Evolutionary conservation across 1,284 basidiomycete genomes (phyloP).

Genomic region (Trichosporon coremiiforme): DNA sequence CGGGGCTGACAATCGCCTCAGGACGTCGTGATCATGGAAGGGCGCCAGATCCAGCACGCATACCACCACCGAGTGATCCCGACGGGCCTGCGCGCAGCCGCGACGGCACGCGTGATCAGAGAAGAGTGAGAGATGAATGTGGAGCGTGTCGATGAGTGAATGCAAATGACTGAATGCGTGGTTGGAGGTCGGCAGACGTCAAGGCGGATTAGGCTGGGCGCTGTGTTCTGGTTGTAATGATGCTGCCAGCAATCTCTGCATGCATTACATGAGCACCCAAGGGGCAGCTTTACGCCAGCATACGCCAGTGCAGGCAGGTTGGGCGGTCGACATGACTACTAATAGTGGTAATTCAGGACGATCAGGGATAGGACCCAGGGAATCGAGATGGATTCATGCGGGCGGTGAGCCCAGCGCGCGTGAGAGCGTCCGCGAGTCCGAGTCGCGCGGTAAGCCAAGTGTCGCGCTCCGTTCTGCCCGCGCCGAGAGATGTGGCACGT

Average conservation of each 20-base stretch:
- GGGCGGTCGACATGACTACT: not conserved
- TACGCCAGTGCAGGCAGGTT: not conserved
- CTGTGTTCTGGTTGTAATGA: not conserved
- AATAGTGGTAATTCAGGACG: constrained; percentile 17
- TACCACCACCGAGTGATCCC: constrained; percentile 49
- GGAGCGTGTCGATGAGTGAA: constrained; percentile 10
- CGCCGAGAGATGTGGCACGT: not conserved
- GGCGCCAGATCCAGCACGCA: constrained; percentile 40
- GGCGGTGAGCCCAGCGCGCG: not conserved
- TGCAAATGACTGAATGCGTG: constrained; percentile 2
- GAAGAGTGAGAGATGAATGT: not conserved
- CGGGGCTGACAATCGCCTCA: constrained; percentile 23
- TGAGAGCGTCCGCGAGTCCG: not conserved
- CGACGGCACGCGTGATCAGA: constrained; percentile 43
- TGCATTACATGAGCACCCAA: constrained; percentile 4
- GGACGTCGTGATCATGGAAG: constrained; percentile 52
- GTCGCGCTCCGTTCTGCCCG: not conserved
- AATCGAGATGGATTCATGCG: too few species aligned
- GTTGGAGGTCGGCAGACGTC: not conserved
- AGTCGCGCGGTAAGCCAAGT: not conserved
- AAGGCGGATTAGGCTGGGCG: not conserved
- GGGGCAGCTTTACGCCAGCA: not conserved
- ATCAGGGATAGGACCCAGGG: not conserved
- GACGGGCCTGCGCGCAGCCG: constrained; percentile 43
- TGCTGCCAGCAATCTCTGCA: not conserved